Evolutionary conservation across 148 eudicot species (phyloP), one percentile per base, ranked within the genome.

Genomic region (Selenicereus undatus): DNA sequence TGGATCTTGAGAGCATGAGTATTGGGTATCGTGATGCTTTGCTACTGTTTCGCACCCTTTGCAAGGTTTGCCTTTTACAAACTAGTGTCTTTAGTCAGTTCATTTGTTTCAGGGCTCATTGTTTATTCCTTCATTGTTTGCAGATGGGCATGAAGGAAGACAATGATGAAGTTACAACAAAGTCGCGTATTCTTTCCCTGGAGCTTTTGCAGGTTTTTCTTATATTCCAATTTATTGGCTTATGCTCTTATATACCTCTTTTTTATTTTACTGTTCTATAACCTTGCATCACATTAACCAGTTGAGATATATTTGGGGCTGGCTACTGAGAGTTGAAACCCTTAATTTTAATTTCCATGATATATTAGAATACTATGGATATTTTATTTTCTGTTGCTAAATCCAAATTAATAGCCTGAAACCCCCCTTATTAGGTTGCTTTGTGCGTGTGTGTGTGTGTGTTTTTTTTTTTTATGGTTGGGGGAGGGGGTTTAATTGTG

Each of bases 111-210:
- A 56, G 27, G 78, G 77, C 60, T 78, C 66, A 36, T 39, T 72
- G 84, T 66, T 86, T 69, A 77, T 82, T n/a, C 81, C 58, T 35
- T 82, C 39, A 77, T 79, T 73, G 73, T 74, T 27, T 89, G 82
- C 90, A 96, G 99, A 96, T 96, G 99, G 94, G 99, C 81, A 96
- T 96, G 98, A 96, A 94, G 91, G 99, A 94, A 88, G 99, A 94
- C 75, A 92, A 71, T 75, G 99, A 96, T 87, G 99, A 94, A 84
- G 89, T 96, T 82, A 90, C 95, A 35, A 85, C 84, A 73, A 96
- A 89, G 91, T 92, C 98, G 58, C 94, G 99, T 17, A 91, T 94
- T 72, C 78, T 96, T 70, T 96, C 99, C 71, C 92, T 96, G 68
- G 99, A 96, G 88, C 98, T 96, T 84, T 86, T 96, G 86, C 99